These are phyloP conservation scores for Trichoderma asperellum DNA, from an alignment of 2,329 filamentous ascomycete species.

Conservation along the genomic window DNA sequence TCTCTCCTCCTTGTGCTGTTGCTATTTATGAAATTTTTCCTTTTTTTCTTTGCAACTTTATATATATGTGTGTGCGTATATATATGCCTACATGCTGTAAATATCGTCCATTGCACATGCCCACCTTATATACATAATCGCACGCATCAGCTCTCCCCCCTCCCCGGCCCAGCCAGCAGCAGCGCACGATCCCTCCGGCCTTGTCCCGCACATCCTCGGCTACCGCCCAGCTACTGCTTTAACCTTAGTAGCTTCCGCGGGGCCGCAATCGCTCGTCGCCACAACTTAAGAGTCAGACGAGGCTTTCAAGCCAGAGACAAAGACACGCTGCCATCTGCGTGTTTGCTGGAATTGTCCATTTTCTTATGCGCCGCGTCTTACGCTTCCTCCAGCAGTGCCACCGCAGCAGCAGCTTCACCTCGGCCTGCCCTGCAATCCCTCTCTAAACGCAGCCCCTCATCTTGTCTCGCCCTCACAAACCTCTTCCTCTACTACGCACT, in stretches of 20 bases:
- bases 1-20: background rate
- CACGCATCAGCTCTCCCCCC: background rate
- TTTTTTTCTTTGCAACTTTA: background rate
- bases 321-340: background rate
- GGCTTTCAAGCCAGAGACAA: background rate
- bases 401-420: background rate
- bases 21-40: background rate
- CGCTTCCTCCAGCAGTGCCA: background rate
- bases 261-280: constrained; percentile 31
- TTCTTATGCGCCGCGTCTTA: constrained; percentile 10
- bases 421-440: background rate
- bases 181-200: background rate
- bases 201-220: constrained; percentile 27
- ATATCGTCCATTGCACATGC: too few relatives aligned
- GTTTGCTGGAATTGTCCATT: background rate
- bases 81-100: background rate
- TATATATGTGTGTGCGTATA: background rate
- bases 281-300: constrained; percentile 33
- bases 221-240: constrained; percentile 20
- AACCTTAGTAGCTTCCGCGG: constrained; percentile 31
- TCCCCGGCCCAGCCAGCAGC: background rate
- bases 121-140: background rate
- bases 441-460: background rate
- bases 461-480: background rate
- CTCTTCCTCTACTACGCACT: background rate